These are phyloP conservation scores for Cercospora sojina DNA, from an alignment of 2,329 filamentous ascomycete species.

Conservation along the genomic window DNA sequence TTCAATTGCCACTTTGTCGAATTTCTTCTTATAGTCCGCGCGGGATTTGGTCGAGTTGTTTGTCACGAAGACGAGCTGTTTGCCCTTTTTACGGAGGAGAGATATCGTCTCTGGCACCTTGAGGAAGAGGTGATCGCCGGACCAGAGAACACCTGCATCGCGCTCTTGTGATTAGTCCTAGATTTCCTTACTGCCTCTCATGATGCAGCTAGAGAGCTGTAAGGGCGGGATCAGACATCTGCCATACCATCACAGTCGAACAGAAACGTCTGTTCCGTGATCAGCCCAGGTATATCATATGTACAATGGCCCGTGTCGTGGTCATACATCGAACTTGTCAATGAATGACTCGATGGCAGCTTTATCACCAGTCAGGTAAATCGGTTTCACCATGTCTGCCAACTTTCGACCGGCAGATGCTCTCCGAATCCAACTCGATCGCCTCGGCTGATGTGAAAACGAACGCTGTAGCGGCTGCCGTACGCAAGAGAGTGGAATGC, in stretches of 20 bases:
- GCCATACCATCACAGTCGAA: slow-evolving; percentile 91
- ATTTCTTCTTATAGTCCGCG: slow-evolving; percentile 87
- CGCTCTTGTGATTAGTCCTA: slow-evolving; percentile 34
- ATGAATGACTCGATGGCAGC: slow-evolving; percentile 78
- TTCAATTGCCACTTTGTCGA: slow-evolving; percentile 76
- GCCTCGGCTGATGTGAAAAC: not conserved
- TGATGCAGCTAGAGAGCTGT: not conserved
- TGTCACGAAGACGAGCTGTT: slow-evolving; percentile 91
- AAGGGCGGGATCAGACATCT: not conserved
- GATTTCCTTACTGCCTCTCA: not conserved
- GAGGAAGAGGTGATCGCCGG: slow-evolving; percentile 84
- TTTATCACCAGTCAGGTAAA: slow-evolving; percentile 74
- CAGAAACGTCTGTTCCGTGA: slow-evolving; percentile 68
- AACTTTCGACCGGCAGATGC: not conserved
- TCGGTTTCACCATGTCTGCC: slow-evolving; percentile 16
- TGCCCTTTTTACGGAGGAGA: slow-evolving; percentile 79
- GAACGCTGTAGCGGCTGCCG: not conserved
- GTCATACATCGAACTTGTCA: slow-evolving; percentile 78
- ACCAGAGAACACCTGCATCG: slow-evolving; percentile 86
- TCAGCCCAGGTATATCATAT: slow-evolving; percentile 13
- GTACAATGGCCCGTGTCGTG: not conserved
- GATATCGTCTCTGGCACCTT: slow-evolving; percentile 82
- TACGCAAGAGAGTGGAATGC: not conserved
- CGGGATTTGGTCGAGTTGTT: slow-evolving; percentile 99
- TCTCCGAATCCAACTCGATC: not conserved